Base-by-base conservation (phyloP, 805 yeast species). In the Yamadazyma kitorensis region DNA sequence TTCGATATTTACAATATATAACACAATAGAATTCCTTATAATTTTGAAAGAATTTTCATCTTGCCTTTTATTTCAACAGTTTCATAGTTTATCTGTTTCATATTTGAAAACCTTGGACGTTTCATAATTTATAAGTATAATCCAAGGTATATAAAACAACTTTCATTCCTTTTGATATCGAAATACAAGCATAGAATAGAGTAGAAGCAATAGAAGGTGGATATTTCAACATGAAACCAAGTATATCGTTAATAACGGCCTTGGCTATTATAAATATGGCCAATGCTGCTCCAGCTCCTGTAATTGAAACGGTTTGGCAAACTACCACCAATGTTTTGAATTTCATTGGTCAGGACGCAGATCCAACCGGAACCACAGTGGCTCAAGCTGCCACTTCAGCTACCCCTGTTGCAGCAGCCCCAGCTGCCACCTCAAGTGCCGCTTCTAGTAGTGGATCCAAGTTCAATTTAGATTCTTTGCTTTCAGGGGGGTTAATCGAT, bases 231-330 rank as follows among this genome's bases (percentile, higher is more conserved):
- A 26, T 12, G 8, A 26, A 7, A 7, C 12, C 12, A 26, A 18
- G 15, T 16, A 27, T 27, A 27, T 17, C 22, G 21, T 8, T 5
- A n/a, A 13, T 27, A 7, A 8, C 23, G 6, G 22, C 31, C 9
- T 18, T 27, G 5, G 22, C 22, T 7, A 27, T 27, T 8, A 9
- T 10, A 9, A 17, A 6, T 15, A 20, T 20, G 26, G 31, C 24
- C 5, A 27, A 37, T 14, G 49, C 38, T 16, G 45, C 44, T n/a
- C 45, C 44, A 16, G 44, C 44, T 13, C 44, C 45, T 7, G 20
- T 32, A 16, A 12, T 36, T 17, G 27, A 33, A 29, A 41, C 45
- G 11, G 19, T 41, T 5, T 34, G 31, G 33, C 26, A 31, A 31
- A 37, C 47, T 4, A 34, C 40, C 17, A 32, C 37, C 10, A 18